A percentile compares a stretch with the other conserved stretches of the same genome.
Conservation (phyloP, 1,139 yeast species). For the Yamadazyma membranifaciens region DNA sequence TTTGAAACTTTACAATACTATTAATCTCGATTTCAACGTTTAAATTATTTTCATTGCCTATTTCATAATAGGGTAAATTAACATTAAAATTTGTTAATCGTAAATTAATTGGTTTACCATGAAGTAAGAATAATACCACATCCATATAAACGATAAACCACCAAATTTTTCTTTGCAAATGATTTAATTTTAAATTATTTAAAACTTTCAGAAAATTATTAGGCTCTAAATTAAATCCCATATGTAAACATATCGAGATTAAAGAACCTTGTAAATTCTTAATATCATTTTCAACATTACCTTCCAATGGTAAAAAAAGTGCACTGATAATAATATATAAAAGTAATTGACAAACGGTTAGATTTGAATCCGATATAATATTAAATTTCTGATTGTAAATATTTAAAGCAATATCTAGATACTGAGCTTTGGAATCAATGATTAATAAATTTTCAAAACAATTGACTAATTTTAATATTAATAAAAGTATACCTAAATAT, state of each 20-base stretch:
- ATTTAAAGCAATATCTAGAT: constrained; percentile 5
- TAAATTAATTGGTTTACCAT: constrained; percentile 33
- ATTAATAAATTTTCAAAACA: constrained; percentile 4
- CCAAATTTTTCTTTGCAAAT: constrained; percentile 55
- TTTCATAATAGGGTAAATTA: constrained; percentile 25
- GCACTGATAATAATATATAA: constrained; percentile 3
- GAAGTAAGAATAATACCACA: constrained; percentile 27
- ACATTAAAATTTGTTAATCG: constrained; percentile 28
- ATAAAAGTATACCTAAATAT: constrained; percentile 21
- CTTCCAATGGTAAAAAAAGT: constrained; percentile 5
- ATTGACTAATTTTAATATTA: constrained; percentile 20
- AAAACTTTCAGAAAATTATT: constrained; percentile 6
- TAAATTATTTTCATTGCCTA: constrained; percentile 30
- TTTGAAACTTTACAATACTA: constrained; percentile 15
- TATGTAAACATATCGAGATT: neutral
- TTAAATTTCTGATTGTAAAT: constrained; percentile 7
- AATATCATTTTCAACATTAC: constrained; percentile 3
- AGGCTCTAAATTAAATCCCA: constrained; percentile 8
- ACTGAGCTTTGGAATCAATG: constrained; percentile 2
- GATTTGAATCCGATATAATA: constrained; percentile 1
- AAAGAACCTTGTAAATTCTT: constrained; percentile 1
- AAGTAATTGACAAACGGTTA: constrained; percentile 6
- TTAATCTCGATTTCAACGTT: constrained; percentile 26
- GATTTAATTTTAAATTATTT: constrained; percentile 28
- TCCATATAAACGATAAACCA: constrained; percentile 33